phyloP scores from a whole-genome alignment of 495 filamentous ascomycete genomes.

The Hyaloscypha variabilis region DNA sequence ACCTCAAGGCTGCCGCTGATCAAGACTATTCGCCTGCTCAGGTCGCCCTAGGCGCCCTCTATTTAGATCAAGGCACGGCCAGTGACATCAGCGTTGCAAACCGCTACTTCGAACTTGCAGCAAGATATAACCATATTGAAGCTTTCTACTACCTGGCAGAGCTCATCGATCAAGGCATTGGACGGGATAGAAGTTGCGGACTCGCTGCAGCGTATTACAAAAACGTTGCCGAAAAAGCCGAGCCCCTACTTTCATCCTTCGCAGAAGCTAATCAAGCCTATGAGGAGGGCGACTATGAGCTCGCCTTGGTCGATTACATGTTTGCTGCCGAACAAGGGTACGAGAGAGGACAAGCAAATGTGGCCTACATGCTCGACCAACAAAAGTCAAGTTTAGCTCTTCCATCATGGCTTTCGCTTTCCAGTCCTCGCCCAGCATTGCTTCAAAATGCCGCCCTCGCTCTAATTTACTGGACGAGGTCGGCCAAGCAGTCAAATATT shows the following conservation, averaged over 20 bases:
- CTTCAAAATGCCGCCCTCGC: constrained; percentile 76
- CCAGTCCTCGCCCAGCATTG: constrained; percentile 45
- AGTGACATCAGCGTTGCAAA: constrained; percentile 65
- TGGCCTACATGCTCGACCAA: constrained; percentile 88
- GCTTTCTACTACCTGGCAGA: constrained; percentile 96
- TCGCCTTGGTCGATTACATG: constrained; percentile 82
- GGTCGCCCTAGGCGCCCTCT: constrained; percentile 80
- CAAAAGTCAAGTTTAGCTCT: constrained; percentile 66
- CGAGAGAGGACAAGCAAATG: constrained; percentile 90
- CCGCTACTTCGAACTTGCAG: constrained; percentile 91
- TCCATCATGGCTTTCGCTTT: constrained; percentile 44
- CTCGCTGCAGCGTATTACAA: constrained; percentile 92
- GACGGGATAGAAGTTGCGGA: constrained; percentile 76
- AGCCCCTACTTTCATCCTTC: constrained; percentile 82
- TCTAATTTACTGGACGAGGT: constrained; percentile 94
- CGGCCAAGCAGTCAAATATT: constrained; percentile 89
- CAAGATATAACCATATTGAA: constrained; percentile 85
- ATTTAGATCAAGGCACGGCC: constrained; percentile 86
- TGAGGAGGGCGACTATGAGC: constrained; percentile 81
- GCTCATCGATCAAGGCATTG: constrained; percentile 79
- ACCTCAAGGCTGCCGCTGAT: constrained; percentile 80
- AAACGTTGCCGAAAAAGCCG: constrained; percentile 87
- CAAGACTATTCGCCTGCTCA: constrained; percentile 84
- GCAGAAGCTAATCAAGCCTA: constrained; percentile 84
- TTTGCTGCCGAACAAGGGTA: constrained; percentile 97